These are phyloP conservation scores for Cupressus sempervirens DNA, from an alignment of 75 land plant species.

Conservation along the genomic window DNA sequence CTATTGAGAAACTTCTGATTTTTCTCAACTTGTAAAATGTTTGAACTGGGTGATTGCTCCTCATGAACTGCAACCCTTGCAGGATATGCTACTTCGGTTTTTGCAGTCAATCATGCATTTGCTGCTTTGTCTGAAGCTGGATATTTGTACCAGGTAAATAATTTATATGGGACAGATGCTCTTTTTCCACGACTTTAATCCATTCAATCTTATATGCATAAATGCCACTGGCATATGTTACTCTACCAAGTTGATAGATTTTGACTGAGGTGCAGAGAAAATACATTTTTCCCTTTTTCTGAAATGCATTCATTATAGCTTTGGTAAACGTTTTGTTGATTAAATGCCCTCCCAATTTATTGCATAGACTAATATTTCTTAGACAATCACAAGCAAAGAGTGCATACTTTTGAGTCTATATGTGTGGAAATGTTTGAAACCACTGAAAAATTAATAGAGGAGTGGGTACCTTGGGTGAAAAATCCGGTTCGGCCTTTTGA, in stretches of 20 bases:
- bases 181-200: not conserved
- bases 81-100: conserved; percentile 52
- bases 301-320: not conserved
- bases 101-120: conserved; percentile 59
- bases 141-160: conserved; percentile 51
- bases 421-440: not conserved
- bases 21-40: no score
- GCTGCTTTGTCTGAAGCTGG: conserved; percentile 62
- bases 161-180: not conserved
- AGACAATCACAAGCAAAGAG: not conserved
- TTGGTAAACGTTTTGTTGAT: not conserved
- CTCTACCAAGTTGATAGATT: not conserved
- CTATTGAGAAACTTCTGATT: no score
- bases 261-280: not conserved
- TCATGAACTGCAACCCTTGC: conserved; percentile 55
- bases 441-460: not conserved
- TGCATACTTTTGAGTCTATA: not conserved
- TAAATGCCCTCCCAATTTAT: not conserved
- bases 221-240: not conserved
- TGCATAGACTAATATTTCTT: not conserved
- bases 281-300: not conserved
- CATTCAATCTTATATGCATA: not conserved
- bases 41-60: conserved; percentile 85
- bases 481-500: not conserved
- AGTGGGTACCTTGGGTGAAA: not conserved